Evolutionary conservation across 2,329 filamentous ascomycete genomes (phyloP).

Genomic region (Pseudopithomyces maydicus): DNA sequence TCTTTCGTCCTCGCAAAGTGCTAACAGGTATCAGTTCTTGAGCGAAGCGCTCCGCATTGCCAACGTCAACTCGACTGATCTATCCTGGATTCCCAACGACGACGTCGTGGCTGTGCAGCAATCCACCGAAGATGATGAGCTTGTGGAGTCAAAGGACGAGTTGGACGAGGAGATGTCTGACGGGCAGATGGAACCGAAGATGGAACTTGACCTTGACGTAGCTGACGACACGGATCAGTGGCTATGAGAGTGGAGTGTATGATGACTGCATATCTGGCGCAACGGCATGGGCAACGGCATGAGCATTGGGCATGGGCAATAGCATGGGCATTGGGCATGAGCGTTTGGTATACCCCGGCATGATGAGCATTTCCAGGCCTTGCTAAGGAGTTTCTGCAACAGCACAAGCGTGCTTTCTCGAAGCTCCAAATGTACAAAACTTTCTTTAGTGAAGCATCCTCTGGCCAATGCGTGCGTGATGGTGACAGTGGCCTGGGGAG

Average conservation of each 20-base stretch:
- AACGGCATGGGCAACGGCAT: conserved; percentile 5
- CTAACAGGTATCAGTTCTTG: conserved; percentile 48
- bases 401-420: neutral
- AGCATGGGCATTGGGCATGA: conserved; percentile 4
- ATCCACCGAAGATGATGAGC: conserved; percentile 3
- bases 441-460: neutral
- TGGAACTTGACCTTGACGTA: conserved; percentile 37
- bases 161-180: conserved; percentile 23
- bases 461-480: neutral
- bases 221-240: conserved; percentile 42
- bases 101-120: conserved; percentile 23
- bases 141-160: neutral
- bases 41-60: conserved; percentile 64
- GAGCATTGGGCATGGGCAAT: conserved; percentile 5
- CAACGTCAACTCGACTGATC: conserved; percentile 66
- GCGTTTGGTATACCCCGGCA: conserved; percentile 7
- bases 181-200: conserved; percentile 1
- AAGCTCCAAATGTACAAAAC: neutral
- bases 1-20: neutral
- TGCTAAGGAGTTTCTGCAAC: neutral
- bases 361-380: neutral
- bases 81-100: conserved; percentile 64
- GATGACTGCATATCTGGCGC: conserved; percentile 2
- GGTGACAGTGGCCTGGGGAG: too few relatives aligned
- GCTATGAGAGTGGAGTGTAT: conserved; percentile 18